Conservation (phyloP, 345 rosid genomes). For the Limnanthes douglasii region DNA sequence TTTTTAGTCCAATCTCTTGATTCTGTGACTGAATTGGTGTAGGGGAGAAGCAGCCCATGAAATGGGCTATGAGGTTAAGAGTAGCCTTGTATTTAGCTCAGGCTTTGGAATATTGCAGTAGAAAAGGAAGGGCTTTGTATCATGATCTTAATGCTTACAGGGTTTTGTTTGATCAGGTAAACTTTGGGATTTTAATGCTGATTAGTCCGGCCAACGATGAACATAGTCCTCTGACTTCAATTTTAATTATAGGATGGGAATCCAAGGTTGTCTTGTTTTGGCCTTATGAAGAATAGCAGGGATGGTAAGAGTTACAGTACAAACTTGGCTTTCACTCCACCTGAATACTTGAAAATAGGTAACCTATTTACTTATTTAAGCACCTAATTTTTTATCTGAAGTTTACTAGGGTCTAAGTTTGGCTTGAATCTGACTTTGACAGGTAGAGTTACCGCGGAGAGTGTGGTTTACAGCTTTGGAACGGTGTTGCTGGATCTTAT, state of each 20-base stretch:
- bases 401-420: too few species aligned
- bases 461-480: constrained; percentile 95
- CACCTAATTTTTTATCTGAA: too few species aligned
- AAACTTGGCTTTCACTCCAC: constrained; percentile 95
- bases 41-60: constrained; percentile 99
- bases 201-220: background rate
- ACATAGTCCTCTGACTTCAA: too few species aligned
- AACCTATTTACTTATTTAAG: too few species aligned
- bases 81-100: constrained; percentile 86
- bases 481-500: constrained; percentile 89
- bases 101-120: constrained; percentile 78
- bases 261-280: constrained; percentile 86
- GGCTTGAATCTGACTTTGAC: too few species aligned
- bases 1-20: background rate
- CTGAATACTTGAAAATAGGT: constrained; percentile 90
- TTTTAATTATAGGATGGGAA: constrained; percentile 83
- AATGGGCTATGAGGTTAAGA: constrained; percentile 95
- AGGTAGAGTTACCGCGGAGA: constrained; percentile 89
- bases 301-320: constrained; percentile 96
- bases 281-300: constrained; percentile 89
- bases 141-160: constrained; percentile 96
- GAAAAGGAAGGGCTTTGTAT: constrained; percentile 81
- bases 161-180: constrained; percentile 80
- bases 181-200: background rate
- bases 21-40: constrained; percentile 1